These are phyloP conservation scores for Silene coronaria DNA, from an alignment of 179 eudicot species.

Conservation along the genomic window DNA sequence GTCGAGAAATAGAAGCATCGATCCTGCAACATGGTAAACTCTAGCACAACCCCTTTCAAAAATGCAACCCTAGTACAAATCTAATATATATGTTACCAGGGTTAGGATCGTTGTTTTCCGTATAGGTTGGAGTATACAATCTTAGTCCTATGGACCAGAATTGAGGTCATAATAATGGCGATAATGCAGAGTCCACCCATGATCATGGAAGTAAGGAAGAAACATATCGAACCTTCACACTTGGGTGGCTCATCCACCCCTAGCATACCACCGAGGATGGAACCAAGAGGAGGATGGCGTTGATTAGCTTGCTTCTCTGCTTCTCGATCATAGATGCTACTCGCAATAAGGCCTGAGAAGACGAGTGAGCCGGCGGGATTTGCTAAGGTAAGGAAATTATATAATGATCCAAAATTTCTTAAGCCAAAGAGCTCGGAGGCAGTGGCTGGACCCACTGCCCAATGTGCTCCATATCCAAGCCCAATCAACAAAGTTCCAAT, in stretches of 20 bases:
- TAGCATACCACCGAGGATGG: conserved; percentile 25
- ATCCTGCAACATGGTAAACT: background rate
- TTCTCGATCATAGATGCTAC: conserved; percentile 46
- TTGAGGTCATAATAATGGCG: conserved; percentile 58
- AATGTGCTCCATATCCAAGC: conserved; percentile 56
- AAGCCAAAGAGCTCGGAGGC: conserved; percentile 55
- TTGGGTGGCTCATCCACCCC: conserved; percentile 50
- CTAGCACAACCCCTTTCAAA: conserved; percentile 3
- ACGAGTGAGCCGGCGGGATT: conserved; percentile 51
- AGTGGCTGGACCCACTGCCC: conserved; percentile 52
- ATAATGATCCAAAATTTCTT: conserved; percentile 47
- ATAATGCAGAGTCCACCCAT: conserved; percentile 70
- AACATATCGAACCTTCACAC: conserved; percentile 81
- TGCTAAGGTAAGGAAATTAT: conserved; percentile 54
- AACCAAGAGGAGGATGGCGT: conserved; percentile 25
- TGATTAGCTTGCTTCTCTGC: conserved; percentile 50
- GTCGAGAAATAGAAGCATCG: background rate
- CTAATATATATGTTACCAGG: background rate
- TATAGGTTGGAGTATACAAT: conserved; percentile 64
- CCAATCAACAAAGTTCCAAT: conserved; percentile 44
- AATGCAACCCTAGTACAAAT: conserved; percentile 7
- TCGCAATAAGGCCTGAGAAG: conserved; percentile 46
- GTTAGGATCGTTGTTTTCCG: conserved; percentile 52
- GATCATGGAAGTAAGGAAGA: conserved; percentile 66
- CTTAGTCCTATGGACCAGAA: conserved; percentile 78